Percentiles rank a stretch among this genome's conserved stretches.
phyloP scores from a whole-genome alignment of 257 asterid species.

The Nemophila menziesii region DNA sequence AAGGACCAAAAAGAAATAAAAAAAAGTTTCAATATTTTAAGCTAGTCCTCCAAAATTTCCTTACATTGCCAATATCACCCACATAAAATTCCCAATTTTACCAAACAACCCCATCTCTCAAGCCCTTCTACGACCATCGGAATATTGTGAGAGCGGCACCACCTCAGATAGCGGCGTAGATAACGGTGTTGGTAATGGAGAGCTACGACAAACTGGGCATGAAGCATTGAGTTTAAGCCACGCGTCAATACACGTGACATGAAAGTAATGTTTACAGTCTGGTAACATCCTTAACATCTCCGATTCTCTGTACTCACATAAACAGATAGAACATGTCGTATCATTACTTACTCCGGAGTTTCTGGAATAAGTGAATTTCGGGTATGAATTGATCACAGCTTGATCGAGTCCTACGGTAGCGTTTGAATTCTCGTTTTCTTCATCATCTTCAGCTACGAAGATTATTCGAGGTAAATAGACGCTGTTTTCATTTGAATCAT shows the following conservation, averaged over 20 bases:
- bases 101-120: slow-evolving; percentile 8
- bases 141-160: slow-evolving; percentile 83
- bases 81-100: background rate
- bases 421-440: slow-evolving; percentile 26
- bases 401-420: slow-evolving; percentile 66
- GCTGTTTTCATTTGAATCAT: slow-evolving; percentile 31
- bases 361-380: slow-evolving; percentile 50
- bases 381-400: slow-evolving; percentile 71
- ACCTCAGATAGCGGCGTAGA: slow-evolving; percentile 94
- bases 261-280: slow-evolving; percentile 81
- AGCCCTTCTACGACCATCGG: slow-evolving; percentile 74
- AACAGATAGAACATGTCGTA: slow-evolving; percentile 62
- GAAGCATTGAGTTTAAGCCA: slow-evolving; percentile 90
- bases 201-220: slow-evolving; percentile 83
- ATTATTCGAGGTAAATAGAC: slow-evolving; percentile 64
- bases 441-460: slow-evolving; percentile 81
- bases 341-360: slow-evolving; percentile 24
- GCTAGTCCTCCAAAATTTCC: too few species aligned
- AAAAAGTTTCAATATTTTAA: too few species aligned
- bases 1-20: background rate
- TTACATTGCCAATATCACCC: slow-evolving; percentile 8
- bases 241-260: slow-evolving; percentile 77
- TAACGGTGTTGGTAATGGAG: slow-evolving; percentile 91
- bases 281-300: slow-evolving; percentile 91
- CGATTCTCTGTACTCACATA: slow-evolving; percentile 73